Evolutionary conservation across 169 alveolate genomes (phyloP).

Genomic region (Plasmodium gonderi): DNA sequence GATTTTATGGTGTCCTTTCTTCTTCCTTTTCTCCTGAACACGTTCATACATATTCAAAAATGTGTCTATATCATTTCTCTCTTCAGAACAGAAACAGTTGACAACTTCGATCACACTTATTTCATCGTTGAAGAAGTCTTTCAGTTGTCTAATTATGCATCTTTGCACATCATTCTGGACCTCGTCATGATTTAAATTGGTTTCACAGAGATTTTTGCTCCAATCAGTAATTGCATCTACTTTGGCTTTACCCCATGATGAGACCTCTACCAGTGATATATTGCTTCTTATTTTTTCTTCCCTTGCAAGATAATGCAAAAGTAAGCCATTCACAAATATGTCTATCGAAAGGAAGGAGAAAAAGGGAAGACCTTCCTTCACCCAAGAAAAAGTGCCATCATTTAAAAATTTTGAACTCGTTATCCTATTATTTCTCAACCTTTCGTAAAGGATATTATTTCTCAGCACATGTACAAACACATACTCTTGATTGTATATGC

Average conservation of each 20-base stretch:
- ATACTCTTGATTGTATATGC: slow-evolving; percentile 32
- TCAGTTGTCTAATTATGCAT: not conserved
- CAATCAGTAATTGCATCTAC: not conserved
- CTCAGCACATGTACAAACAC: slow-evolving; percentile 16
- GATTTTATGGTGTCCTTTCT: not conserved
- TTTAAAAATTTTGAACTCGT: not conserved
- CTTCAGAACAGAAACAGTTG: not conserved
- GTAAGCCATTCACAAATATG: not conserved
- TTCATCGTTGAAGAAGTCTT: slow-evolving; percentile 1
- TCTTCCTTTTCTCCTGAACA: not conserved
- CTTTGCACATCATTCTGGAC: not conserved
- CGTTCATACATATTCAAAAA: not conserved
- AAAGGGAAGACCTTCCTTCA: slow-evolving; percentile 7
- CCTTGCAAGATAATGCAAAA: not conserved
- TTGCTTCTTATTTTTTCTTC: not conserved
- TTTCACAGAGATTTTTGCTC: not conserved
- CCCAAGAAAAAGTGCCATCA: not conserved
- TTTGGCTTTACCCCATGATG: not conserved
- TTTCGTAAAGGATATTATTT: slow-evolving; percentile 44
- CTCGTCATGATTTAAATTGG: not conserved
- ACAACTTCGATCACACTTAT: slow-evolving; percentile 29
- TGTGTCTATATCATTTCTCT: slow-evolving; percentile 8
- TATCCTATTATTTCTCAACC: slow-evolving; percentile 10
- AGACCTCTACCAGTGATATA: not conserved
- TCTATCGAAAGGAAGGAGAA: slow-evolving; percentile 21